Percentiles rank a stretch among this genome's conserved stretches.
Conservation (phyloP, 2,329 filamentous ascomycete genomes). For the Exophiala dermatitidis region DNA sequence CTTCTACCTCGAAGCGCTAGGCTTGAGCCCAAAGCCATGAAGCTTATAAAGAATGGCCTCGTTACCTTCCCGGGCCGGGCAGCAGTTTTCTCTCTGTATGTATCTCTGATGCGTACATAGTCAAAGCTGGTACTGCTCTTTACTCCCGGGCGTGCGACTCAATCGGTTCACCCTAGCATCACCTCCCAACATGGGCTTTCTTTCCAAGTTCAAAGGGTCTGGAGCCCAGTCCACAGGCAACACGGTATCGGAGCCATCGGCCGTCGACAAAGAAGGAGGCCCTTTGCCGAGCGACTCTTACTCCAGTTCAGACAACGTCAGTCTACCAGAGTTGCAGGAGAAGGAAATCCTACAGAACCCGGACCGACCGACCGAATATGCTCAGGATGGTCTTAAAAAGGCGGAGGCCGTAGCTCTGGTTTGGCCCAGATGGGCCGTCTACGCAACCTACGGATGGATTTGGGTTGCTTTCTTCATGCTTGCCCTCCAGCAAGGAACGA, state of each 20-base stretch:
- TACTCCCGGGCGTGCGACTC: not conserved
- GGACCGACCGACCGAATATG: slow-evolving; percentile 27
- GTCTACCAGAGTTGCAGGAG: not conserved
- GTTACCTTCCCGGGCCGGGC: not conserved
- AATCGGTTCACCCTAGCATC: not conserved
- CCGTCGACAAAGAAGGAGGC: not conserved
- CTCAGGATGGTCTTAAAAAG: slow-evolving; percentile 35
- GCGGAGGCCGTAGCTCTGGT: slow-evolving; percentile 37
- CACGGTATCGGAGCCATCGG: not conserved
- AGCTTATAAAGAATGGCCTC: not conserved
- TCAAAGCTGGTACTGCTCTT: not conserved
- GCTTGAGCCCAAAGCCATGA: not conserved
- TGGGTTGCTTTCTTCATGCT: slow-evolving; percentile 43
- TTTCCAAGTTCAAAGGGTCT: not conserved
- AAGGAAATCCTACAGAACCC: not conserved
- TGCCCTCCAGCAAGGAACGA: slow-evolving; percentile 38
- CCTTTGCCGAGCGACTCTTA: not conserved
- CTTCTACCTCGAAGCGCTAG: not conserved
- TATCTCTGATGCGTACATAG: no score
- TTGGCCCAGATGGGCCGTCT: slow-evolving; percentile 35
- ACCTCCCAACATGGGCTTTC: not conserved
- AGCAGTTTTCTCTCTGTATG: not conserved
- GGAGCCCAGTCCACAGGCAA: not conserved
- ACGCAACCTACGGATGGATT: slow-evolving; percentile 36
- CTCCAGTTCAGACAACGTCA: not conserved